These are phyloP conservation scores for Puya raimondii DNA, from an alignment of 176 grass and related monocot species.

Conservation along the genomic window DNA sequence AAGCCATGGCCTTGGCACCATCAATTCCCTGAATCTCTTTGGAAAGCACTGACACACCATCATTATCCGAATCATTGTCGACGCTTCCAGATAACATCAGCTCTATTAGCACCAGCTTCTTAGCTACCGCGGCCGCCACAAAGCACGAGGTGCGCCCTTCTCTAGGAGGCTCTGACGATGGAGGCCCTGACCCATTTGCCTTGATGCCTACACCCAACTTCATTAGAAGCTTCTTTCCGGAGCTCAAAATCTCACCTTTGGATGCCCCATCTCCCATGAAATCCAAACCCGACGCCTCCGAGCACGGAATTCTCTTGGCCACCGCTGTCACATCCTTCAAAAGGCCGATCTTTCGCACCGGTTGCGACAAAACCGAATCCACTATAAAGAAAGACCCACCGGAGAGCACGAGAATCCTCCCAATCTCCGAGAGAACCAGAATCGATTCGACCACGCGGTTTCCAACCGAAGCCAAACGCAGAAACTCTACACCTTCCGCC, in stretches of 20 bases:
- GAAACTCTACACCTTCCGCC: constrained; percentile 25
- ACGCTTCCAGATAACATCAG: constrained; percentile 27
- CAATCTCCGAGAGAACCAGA: constrained; percentile 53
- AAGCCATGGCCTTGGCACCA: constrained; percentile 57
- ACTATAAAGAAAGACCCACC: constrained; percentile 55
- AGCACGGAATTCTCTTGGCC: constrained; percentile 29
- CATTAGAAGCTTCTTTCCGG: constrained; percentile 16
- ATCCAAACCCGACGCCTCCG: constrained; percentile 6
- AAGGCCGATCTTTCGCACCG: constrained; percentile 63
- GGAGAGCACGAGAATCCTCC: constrained; percentile 52
- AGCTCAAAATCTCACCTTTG: constrained; percentile 26
- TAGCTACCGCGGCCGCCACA: constrained; percentile 35
- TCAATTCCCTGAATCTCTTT: constrained; percentile 58
- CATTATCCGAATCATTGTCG: constrained; percentile 25
- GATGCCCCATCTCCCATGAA: constrained; percentile 4
- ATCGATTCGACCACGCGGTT: constrained; percentile 50
- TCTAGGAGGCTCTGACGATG: constrained; percentile 8
- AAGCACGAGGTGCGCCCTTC: constrained; percentile 26
- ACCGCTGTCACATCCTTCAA: constrained; percentile 49
- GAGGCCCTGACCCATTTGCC: constrained; percentile 7
- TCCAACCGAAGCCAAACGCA: constrained; percentile 40
- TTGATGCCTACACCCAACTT: constrained; percentile 17
- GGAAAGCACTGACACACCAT: constrained; percentile 46
- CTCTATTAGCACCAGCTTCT: constrained; percentile 60
- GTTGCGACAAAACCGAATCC: constrained; percentile 50